Percentiles rank a stretch among this genome's conserved stretches.
Evolutionary conservation across 495 filamentous ascomycete species (phyloP).

Genomic region (Penicillium lagena): DNA sequence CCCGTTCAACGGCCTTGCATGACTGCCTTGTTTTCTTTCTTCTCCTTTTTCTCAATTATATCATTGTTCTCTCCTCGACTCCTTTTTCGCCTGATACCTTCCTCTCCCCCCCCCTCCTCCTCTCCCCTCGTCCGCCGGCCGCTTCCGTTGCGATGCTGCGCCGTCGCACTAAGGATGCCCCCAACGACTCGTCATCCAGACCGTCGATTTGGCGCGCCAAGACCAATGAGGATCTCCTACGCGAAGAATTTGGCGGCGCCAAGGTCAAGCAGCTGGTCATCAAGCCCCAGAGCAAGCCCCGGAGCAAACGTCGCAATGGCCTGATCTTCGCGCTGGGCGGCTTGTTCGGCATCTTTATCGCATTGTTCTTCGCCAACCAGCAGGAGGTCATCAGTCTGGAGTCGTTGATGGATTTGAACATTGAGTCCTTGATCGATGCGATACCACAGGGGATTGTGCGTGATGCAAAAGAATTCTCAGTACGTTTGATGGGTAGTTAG

Average conservation of each 20-base stretch:
- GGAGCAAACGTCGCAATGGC: conserved; percentile 62
- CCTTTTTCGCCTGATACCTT: conserved; percentile 3
- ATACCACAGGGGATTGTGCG: conserved; percentile 74
- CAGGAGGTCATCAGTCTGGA: conserved; percentile 81
- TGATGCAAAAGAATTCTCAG: conserved; percentile 78
- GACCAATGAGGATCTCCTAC: conserved; percentile 17
- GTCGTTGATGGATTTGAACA: conserved; percentile 71
- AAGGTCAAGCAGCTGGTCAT: conserved; percentile 38
- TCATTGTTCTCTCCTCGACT: conserved; percentile 1
- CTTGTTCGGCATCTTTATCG: conserved; percentile 72
- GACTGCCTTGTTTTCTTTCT: conserved; percentile 6
- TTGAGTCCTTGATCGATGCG: conserved; percentile 75
- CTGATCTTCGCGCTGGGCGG: conserved; percentile 81
- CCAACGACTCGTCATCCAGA: conserved; percentile 8
- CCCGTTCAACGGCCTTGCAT: conserved; percentile 8
- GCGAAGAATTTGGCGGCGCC: conserved; percentile 15
- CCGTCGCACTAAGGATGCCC: conserved; percentile 34
- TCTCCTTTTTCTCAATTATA: neutral
- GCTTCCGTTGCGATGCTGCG: conserved; percentile 31
- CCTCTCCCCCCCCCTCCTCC: neutral
- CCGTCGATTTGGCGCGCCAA: conserved; percentile 2
- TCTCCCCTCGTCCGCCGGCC: conserved; percentile 9
- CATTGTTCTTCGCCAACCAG: conserved; percentile 76
- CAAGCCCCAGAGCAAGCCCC: conserved; percentile 56
- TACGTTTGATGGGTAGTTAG: conserved; percentile 25